Evolutionary conservation across 169 alveolate species (phyloP).

Genomic region (Neospora caninum): DNA sequence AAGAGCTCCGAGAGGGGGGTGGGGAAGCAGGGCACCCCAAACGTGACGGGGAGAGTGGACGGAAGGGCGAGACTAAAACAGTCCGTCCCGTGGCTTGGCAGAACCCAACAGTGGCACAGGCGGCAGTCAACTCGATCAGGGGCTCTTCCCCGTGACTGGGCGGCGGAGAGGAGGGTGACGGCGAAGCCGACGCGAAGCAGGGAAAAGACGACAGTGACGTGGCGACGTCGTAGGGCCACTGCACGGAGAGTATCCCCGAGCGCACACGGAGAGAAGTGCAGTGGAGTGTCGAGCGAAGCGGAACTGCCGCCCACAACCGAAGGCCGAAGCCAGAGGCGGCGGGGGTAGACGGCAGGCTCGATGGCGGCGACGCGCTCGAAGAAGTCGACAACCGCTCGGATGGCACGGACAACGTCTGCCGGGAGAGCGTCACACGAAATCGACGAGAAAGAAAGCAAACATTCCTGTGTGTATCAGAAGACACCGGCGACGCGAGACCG

Average conservation of each 20-base stretch:
- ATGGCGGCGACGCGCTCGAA: not conserved
- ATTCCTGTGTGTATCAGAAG: too few relatives aligned
- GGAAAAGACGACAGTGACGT: slow-evolving; percentile 18
- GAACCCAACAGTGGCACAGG: not conserved
- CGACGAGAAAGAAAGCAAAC: not conserved
- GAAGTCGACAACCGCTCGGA: not conserved
- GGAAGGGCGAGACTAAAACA: not conserved
- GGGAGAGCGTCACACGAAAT: not conserved
- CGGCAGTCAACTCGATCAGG: not conserved
- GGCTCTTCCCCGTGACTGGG: not conserved
- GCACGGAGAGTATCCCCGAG: not conserved
- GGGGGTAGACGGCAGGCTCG: not conserved
- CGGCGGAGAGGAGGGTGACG: not conserved
- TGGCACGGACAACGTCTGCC: not conserved
- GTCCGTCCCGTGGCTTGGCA: not conserved
- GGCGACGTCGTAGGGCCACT: not conserved
- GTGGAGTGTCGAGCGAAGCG: not conserved
- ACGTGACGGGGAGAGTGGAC: not conserved
- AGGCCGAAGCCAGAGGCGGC: not conserved
- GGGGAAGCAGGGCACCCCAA: not conserved
- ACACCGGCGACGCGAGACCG: too few relatives aligned
- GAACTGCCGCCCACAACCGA: not conserved
- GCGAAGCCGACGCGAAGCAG: not conserved
- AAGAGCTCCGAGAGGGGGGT: too few relatives aligned
- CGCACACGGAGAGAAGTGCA: not conserved